Conservation (phyloP, 768 basidiomycete genomes). For the Leccinum broughii region DNA sequence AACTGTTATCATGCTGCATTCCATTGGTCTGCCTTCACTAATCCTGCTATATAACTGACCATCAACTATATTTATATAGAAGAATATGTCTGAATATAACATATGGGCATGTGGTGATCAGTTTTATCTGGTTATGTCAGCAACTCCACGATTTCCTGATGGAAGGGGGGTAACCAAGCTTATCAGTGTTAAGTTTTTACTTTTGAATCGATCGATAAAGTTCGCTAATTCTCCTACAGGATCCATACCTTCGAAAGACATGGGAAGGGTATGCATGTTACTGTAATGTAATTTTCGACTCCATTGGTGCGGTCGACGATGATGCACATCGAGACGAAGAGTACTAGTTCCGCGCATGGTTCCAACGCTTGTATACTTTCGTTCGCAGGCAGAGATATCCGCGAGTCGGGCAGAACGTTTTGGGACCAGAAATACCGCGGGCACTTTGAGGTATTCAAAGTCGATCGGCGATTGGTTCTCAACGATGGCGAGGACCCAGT, state of each 20-base stretch:
- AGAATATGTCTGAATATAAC: neutral
- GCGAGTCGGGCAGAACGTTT: constrained; percentile 72
- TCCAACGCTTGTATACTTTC: constrained; percentile 59
- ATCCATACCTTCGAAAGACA: constrained; percentile 62
- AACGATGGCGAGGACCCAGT: constrained; percentile 80
- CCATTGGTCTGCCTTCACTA: no score
- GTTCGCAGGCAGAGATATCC: constrained; percentile 63
- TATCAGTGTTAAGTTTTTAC: constrained; percentile 8
- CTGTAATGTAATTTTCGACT: constrained; percentile 48
- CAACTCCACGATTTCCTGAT: no score
- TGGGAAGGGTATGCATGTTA: constrained; percentile 58
- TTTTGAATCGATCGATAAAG: neutral
- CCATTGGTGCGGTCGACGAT: constrained; percentile 68
- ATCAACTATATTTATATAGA: no score
- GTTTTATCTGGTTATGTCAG: no score
- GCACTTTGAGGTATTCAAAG: constrained; percentile 83
- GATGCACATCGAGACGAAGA: constrained; percentile 75
- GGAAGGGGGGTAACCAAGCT: constrained; percentile 7
- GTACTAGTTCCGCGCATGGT: constrained; percentile 63
- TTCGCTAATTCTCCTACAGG: constrained; percentile 35
- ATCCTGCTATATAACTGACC: no score
- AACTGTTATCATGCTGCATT: no score
- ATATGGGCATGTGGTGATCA: no score
- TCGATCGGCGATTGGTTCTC: constrained; percentile 72
- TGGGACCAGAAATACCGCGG: constrained; percentile 71